These are phyloP conservation scores for Malus hybrid DNA, from an alignment of 331 rosid species.

Conservation along the genomic window DNA sequence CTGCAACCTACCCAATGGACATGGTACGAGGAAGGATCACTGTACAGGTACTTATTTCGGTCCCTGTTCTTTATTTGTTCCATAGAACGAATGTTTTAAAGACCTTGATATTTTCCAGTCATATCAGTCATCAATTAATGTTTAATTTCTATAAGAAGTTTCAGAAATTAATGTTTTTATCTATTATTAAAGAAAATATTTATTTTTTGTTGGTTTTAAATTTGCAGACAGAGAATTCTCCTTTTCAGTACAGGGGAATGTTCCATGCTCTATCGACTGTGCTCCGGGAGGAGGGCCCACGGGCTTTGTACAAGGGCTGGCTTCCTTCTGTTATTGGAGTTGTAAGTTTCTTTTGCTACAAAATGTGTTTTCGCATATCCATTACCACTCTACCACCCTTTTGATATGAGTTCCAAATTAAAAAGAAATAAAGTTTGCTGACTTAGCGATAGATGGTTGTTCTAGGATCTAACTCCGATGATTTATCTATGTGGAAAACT, in stretches of 20 bases:
- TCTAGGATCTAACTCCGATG: background rate
- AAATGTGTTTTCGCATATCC: background rate
- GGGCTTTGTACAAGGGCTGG: constrained; percentile 98
- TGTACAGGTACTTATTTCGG: constrained; percentile 60
- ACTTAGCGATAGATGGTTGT: background rate
- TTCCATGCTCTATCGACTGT: constrained; percentile 89
- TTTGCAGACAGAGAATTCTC: constrained; percentile 82
- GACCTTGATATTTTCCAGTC: background rate
- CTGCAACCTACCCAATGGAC: constrained; percentile 99
- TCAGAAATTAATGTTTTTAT: background rate
- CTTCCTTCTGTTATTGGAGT: constrained; percentile 99
- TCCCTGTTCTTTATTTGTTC: background rate
- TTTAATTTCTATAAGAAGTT: background rate
- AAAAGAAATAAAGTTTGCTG: background rate
- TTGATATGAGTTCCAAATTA: background rate
- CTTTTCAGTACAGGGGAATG: constrained; percentile 96
- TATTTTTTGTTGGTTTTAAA: background rate
- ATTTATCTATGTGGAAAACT: background rate
- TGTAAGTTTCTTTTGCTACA: constrained; percentile 42
- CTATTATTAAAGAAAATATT: background rate
- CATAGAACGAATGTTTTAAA: constrained; percentile 1
- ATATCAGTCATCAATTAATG: background rate
- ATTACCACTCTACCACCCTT: background rate
- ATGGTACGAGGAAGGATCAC: constrained; percentile 98
- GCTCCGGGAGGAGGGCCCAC: constrained; percentile 89